Evolutionary conservation across 495 filamentous ascomycete species (phyloP).

Genomic region (Penicillium robsamsonii): DNA sequence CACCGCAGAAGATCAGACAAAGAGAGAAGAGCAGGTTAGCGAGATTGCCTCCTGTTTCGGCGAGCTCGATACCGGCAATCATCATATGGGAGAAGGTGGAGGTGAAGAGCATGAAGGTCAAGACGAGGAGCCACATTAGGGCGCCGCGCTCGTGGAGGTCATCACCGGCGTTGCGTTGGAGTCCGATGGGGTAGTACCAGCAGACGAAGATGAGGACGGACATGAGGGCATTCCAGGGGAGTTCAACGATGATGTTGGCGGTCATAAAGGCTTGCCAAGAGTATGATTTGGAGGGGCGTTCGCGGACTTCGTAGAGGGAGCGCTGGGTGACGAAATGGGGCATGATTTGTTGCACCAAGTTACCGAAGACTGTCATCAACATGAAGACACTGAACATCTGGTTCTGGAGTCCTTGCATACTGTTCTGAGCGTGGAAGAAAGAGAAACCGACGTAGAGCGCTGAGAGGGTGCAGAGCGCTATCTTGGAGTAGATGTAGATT

Average conservation of each 20-base stretch:
- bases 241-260: constrained; percentile 68
- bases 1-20: constrained; percentile 61
- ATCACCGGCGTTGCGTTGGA: constrained; percentile 53
- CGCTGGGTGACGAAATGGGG: constrained; percentile 68
- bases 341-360: constrained; percentile 76
- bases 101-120: constrained; percentile 56
- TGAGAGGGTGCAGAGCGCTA: constrained; percentile 49
- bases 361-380: constrained; percentile 77
- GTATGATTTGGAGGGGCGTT: constrained; percentile 70
- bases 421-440: constrained; percentile 75
- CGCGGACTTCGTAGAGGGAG: constrained; percentile 68
- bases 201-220: constrained; percentile 59
- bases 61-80: constrained; percentile 61
- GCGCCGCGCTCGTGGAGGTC: constrained; percentile 52
- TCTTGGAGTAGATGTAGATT: constrained; percentile 58
- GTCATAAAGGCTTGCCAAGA: constrained; percentile 72
- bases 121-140: constrained; percentile 57
- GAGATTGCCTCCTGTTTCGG: constrained; percentile 60
- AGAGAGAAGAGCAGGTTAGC: constrained; percentile 63
- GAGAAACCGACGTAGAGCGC: constrained; percentile 87
- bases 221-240: constrained; percentile 70
- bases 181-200: constrained; percentile 71
- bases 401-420: constrained; percentile 80
- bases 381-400: constrained; percentile 91
- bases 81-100: constrained; percentile 65